Evolutionary conservation across 2,329 filamentous ascomycete genomes (phyloP), one percentile per base, ranked within the genome.

Genomic region (Verruconis gallopava): DNA sequence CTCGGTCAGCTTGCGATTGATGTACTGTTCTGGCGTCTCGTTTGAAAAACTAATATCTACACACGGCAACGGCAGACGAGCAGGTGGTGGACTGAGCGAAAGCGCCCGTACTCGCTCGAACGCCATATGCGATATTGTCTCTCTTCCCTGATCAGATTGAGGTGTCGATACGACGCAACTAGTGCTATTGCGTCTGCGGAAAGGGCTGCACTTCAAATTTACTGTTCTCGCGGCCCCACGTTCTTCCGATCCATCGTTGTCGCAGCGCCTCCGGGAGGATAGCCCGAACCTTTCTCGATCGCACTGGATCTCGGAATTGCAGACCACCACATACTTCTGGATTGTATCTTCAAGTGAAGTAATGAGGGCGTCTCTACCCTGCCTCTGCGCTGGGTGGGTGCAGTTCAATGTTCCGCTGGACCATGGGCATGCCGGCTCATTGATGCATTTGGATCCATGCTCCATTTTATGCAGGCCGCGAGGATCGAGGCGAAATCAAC

Each of bases 21-120:
- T 42, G 17, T 42, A 42, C 6, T 15, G 21, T 25, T 30, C 40
- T n/a, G 33, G 22, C 17, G 17, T 21, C 30, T 30, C 25, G n/a
- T 35, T 4, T 17, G 30, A 37, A 13, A 20, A 20, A 12, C 40
- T 30, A 30, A 34, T 17, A 14, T 25, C 22, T 13, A 33, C 32
- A 17, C 22, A 9, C 33, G 40, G 14, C 3, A 21, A 9, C 18
- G 32, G 13, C 30, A 15, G n/a, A 20, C n/a, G 15, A 19, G 6
- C 15, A 33, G 14, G 17, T 35, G 21, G n/a, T n/a, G 25, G 30
- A 21, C 30, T 12, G 4, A 30, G 32, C 20, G 22, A 33, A n/a
- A 36, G 22, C 18, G 40, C 22, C 3, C 40, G 18, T 15, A 42
- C 40, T 6, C 19, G 30, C 20, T 42, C 30, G 21, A 42, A 42